phyloP scores from a whole-genome alignment of 225 moss, liverwort and hornwort species.

The Takakia lepidozioides region DNA sequence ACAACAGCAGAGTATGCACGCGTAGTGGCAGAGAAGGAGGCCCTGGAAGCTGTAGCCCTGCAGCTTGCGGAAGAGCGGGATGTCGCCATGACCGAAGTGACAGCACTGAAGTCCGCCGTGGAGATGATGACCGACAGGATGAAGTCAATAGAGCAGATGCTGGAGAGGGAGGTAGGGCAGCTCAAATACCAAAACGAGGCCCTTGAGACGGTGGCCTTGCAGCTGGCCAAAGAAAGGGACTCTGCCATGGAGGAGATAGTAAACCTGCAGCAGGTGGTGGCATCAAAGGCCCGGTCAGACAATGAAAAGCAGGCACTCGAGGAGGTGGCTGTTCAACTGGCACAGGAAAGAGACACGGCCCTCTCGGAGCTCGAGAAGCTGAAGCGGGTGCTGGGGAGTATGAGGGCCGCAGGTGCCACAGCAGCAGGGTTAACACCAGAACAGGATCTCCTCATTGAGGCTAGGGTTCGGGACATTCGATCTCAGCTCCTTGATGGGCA shows the following conservation, averaged over 20 bases:
- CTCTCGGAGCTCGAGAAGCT: slow-evolving; percentile 63
- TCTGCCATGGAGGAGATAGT: slow-evolving; percentile 50
- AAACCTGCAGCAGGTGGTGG: slow-evolving; percentile 10
- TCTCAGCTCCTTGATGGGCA: slow-evolving; percentile 30
- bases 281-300: slow-evolving; percentile 7
- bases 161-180: slow-evolving; percentile 58
- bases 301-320: slow-evolving; percentile 60
- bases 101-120: slow-evolving; percentile 57
- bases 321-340: slow-evolving; percentile 54
- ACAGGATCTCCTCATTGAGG: slow-evolving; percentile 35
- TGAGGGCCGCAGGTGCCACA: slow-evolving; percentile 22
- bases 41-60: slow-evolving; percentile 75
- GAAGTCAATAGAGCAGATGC: slow-evolving; percentile 64
- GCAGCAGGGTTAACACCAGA: slow-evolving; percentile 35
- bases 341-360: slow-evolving; percentile 59
- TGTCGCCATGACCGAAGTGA: slow-evolving; percentile 69
- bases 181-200: slow-evolving; percentile 77
- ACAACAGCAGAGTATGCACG: slow-evolving; percentile 30
- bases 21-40: slow-evolving; percentile 55
- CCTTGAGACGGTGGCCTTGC: slow-evolving; percentile 80
- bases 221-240: slow-evolving; percentile 72
- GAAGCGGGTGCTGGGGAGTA: slow-evolving; percentile 23
- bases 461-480: slow-evolving; percentile 18
- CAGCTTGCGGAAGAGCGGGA: slow-evolving; percentile 81
- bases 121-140: slow-evolving; percentile 68